Evolutionary conservation across 805 yeast species (phyloP), one percentile per base, ranked within the genome.

Genomic region (Spathaspora sp.): DNA sequence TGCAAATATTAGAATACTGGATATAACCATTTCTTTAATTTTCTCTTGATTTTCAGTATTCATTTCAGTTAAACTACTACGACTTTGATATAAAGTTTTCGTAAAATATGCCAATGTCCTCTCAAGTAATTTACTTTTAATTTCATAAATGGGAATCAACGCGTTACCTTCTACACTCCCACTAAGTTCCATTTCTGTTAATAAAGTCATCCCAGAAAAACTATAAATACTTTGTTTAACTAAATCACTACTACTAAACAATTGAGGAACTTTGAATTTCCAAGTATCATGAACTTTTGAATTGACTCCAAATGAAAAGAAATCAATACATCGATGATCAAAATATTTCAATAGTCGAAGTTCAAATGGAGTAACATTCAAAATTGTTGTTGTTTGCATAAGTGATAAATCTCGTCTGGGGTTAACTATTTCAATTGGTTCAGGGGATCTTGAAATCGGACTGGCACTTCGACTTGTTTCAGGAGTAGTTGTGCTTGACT

Each of bases 1-100:
- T 12, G 72, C 60, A 52, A 59, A 67, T n/a, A 67, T 55, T 9
- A 67, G 44, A 32, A 60, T 55, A 5, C 65, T 56, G 3, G 67
- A 60, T 1, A 61, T 43, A 2, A 52, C 40, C 14, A 65, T 45
- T 48, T 62, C 67, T 10, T 54, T 54, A 0, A 57, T 23, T 23
- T 6, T 23, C 26, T 23, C 20, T 20, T 10, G 2, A 8, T 28
- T 28, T 7, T 39, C 42, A 31, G 35, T 42, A 14, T 47, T 31
- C 6, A 7, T 23, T 17, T 20, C 31, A 28, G 28, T 28, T 10
- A 23, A 4, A 1, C 42, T 11, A 5, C 42, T 23, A 12, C 35
- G 20, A 18, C 35, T 47, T 31, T 46, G 29, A 4, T 12, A 10
- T 5, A 49, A 9, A 3, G 44, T 47, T 2, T 47, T 18, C 12